Percentiles rank a stretch among this genome's conserved stretches.
Evolutionary conservation across 306 rosid genomes (phyloP).

Genomic region (Canavalia ensiformis): DNA sequence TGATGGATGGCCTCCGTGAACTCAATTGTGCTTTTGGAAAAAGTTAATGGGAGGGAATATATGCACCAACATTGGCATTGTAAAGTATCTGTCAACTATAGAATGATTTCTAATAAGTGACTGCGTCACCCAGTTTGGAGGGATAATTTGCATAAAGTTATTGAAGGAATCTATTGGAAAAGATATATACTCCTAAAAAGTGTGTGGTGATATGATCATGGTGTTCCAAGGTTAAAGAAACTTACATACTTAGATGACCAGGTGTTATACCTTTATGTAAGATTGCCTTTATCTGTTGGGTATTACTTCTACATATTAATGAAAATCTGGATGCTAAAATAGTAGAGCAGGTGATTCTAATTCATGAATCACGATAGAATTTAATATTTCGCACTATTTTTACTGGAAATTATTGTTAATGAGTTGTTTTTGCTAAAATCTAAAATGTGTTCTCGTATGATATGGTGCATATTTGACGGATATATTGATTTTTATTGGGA

Average conservation of each 20-base stretch:
- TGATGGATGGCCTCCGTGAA: constrained; percentile 58
- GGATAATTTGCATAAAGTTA: constrained; percentile 61
- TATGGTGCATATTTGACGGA: constrained; percentile 6
- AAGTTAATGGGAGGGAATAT: constrained; percentile 80
- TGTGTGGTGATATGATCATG: constrained; percentile 48
- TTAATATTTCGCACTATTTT: constrained; percentile 15
- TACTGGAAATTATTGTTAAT: not conserved
- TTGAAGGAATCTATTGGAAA: constrained; percentile 65
- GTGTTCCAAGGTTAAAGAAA: constrained; percentile 47
- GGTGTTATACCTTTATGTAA: constrained; percentile 39
- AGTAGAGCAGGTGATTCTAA: constrained; percentile 24
- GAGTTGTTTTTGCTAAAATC: constrained; percentile 2
- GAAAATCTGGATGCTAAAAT: constrained; percentile 31
- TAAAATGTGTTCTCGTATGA: not conserved
- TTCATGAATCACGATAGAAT: constrained; percentile 11
- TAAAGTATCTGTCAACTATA: constrained; percentile 67
- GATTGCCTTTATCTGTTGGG: constrained; percentile 35
- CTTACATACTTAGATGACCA: constrained; percentile 44
- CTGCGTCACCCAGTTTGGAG: constrained; percentile 51
- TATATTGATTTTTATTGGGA: constrained; percentile 21
- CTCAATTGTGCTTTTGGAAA: constrained; percentile 59
- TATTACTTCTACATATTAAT: not conserved
- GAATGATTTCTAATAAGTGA: constrained; percentile 62
- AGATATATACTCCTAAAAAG: constrained; percentile 61
- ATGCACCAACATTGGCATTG: constrained; percentile 63